Conservation (phyloP, 495 filamentous ascomycete genomes). For the Aspergillus steynii region DNA sequence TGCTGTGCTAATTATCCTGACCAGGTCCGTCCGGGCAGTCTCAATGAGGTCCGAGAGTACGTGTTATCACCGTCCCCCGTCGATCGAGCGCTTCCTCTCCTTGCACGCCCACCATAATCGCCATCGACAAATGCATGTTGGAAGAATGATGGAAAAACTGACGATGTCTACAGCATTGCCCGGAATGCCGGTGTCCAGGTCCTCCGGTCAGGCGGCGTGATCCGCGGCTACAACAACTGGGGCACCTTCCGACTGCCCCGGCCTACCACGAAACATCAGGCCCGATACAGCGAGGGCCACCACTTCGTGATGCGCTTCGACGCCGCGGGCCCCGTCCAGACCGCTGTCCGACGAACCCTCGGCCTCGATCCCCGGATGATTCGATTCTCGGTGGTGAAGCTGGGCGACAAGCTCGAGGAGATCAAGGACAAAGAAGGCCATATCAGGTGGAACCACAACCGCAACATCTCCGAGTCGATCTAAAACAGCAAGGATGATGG, state of each 20-base stretch:
- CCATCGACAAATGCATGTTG: background rate
- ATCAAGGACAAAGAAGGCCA: conserved; percentile 60
- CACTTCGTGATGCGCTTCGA: conserved; percentile 99
- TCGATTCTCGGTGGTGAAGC: conserved; percentile 78
- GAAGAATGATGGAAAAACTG: conserved; percentile 14
- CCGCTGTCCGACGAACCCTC: conserved; percentile 69
- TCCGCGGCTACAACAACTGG: conserved; percentile 94
- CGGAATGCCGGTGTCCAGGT: conserved; percentile 80
- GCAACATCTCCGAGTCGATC: conserved; percentile 33
- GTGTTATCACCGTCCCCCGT: conserved; percentile 21
- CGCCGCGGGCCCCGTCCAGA: conserved; percentile 65
- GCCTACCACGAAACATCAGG: conserved; percentile 72
- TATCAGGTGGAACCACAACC: conserved; percentile 56
- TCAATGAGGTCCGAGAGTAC: conserved; percentile 93
- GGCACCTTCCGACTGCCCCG: conserved; percentile 82
- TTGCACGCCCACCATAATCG: background rate
- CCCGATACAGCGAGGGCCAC: conserved; percentile 77
- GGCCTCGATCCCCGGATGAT: conserved; percentile 91
- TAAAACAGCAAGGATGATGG: conserved; percentile 3
- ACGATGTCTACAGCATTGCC: conserved; percentile 63
- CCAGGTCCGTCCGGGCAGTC: conserved; percentile 85
- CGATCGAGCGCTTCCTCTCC: conserved; percentile 9
- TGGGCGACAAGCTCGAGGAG: conserved; percentile 76
- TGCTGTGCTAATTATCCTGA: conserved; percentile 8
- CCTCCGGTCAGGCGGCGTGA: conserved; percentile 81